Conservation (phyloP, 1,139 yeast genomes). For the Debaryomyces subglobosus region DNA sequence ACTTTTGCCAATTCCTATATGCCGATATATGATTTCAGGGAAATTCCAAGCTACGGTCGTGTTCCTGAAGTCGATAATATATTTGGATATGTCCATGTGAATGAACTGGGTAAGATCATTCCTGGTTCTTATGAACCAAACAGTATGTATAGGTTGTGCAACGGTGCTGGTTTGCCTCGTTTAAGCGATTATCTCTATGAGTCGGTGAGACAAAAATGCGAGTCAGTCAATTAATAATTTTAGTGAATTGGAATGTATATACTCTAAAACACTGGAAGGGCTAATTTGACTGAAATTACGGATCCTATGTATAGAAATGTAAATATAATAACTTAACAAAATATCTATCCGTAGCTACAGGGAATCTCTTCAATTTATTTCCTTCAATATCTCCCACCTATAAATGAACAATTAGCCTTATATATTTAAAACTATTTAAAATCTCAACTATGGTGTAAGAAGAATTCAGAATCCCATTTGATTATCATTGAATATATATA, state of each 20-base stretch:
- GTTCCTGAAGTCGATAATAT: constrained; percentile 74
- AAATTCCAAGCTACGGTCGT: constrained; percentile 67
- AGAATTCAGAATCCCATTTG: too few relatives aligned
- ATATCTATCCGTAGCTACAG: neutral
- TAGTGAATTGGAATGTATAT: neutral
- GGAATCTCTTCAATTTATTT: too few relatives aligned
- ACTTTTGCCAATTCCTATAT: constrained; percentile 61
- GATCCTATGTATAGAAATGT: neutral
- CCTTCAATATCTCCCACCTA: too few relatives aligned
- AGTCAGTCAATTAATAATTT: neutral
- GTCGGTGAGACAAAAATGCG: constrained; percentile 30
- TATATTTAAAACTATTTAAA: too few relatives aligned
- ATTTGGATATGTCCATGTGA: constrained; percentile 70
- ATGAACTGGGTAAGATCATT: constrained; percentile 55
- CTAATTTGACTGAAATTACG: neutral
- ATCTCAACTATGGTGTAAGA: too few relatives aligned
- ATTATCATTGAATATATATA: too few relatives aligned
- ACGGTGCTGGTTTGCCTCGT: constrained; percentile 56
- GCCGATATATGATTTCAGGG: constrained; percentile 75
- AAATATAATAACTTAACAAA: neutral
- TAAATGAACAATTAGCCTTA: too few relatives aligned
- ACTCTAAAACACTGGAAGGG: neutral
- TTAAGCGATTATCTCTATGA: constrained; percentile 60
- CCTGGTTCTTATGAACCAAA: constrained; percentile 62
- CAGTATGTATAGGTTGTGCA: constrained; percentile 59